Conservation (phyloP, 1,139 yeast genomes). For the Candida pseudocylindracea region DNA sequence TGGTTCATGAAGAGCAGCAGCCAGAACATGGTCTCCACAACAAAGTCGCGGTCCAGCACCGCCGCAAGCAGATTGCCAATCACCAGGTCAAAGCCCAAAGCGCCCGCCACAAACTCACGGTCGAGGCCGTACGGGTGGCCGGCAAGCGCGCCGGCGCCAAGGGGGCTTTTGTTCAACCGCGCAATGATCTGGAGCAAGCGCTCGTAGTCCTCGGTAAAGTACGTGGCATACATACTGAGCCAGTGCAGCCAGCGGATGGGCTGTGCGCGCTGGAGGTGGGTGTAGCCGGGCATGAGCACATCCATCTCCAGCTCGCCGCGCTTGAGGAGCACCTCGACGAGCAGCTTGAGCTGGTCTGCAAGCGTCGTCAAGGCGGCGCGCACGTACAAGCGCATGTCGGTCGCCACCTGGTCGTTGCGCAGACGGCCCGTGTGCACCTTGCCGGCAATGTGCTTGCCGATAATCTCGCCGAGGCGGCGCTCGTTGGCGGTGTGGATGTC, state of each 20-base stretch:
- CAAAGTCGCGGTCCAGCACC: constrained; percentile 93
- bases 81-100: constrained; percentile 58
- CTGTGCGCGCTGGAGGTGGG: constrained; percentile 96
- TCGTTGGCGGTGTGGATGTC: constrained; percentile 98
- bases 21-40: constrained; percentile 95
- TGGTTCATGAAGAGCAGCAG: constrained; percentile 90
- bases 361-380: constrained; percentile 51
- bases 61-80: constrained; percentile 93
- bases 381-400: constrained; percentile 90
- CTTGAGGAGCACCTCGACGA: constrained; percentile 41
- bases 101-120: constrained; percentile 66
- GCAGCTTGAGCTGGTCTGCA: constrained; percentile 29
- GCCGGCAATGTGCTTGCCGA: constrained; percentile 86
- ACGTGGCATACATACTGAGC: constrained; percentile 87
- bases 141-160: constrained; percentile 95
- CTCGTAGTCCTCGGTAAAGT: constrained; percentile 74
- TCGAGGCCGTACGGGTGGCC: constrained; percentile 98
- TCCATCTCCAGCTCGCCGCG: constrained; percentile 79
- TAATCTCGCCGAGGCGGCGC: constrained; percentile 87
- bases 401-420: constrained; percentile 96
- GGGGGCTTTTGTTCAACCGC: constrained; percentile 74
- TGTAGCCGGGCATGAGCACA: constrained; percentile 94
- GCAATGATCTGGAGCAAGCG: constrained; percentile 61
- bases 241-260: constrained; percentile 99
- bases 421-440: constrained; percentile 97